phyloP scores from a whole-genome alignment of 2,329 filamentous ascomycete genomes.

The Ascochyta lentis region DNA sequence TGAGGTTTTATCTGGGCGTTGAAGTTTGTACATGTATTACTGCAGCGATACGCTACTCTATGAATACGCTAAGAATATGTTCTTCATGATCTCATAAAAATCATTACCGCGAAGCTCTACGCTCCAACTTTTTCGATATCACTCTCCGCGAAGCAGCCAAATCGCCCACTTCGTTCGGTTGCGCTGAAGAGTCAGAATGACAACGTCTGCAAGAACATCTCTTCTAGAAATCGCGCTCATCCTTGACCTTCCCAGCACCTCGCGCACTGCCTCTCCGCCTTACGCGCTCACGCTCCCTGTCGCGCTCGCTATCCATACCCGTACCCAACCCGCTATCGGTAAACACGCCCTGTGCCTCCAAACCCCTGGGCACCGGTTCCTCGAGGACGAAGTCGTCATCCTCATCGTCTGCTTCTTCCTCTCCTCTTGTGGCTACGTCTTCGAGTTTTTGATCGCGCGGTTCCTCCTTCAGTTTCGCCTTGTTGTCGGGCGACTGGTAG shows the following conservation, averaged over 20 bases:
- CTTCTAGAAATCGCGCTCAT: not conserved
- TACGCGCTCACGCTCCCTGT: slow-evolving; percentile 23
- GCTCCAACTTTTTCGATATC: not conserved
- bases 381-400: slow-evolving; percentile 54
- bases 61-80: not conserved
- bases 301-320: slow-evolving; percentile 50
- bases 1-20: not conserved
- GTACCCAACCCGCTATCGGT: slow-evolving; percentile 58
- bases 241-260: not conserved
- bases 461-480: slow-evolving; percentile 32
- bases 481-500: slow-evolving; percentile 34
- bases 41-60: not conserved
- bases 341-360: slow-evolving; percentile 21
- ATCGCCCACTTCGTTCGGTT: not conserved
- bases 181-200: not conserved
- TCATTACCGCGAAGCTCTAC: not conserved
- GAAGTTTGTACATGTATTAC: slow-evolving; percentile 5
- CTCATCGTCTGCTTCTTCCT: slow-evolving; percentile 55
- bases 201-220: not conserved
- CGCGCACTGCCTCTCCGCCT: slow-evolving; percentile 22
- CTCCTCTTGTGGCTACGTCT: slow-evolving; percentile 33
- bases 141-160: not conserved
- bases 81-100: not conserved
- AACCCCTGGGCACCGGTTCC: slow-evolving; percentile 23
- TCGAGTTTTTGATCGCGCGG: slow-evolving; percentile 13